These are phyloP conservation scores for Brassica incana DNA, from an alignment of 345 rosid genomes.

Conservation along the genomic window DNA sequence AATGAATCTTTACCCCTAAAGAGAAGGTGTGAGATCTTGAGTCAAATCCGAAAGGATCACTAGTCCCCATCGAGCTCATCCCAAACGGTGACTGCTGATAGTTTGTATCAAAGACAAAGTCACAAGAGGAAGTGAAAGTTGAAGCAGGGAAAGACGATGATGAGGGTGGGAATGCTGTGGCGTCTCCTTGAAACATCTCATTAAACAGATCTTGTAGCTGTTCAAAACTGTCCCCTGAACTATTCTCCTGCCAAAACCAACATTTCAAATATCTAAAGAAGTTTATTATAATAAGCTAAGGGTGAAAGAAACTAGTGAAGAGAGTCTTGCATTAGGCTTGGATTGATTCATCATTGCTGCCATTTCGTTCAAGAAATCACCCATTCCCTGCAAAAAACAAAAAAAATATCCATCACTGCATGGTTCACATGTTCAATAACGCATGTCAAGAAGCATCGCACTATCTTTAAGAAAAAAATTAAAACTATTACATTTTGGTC, in stretches of 20 bases:
- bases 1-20: slow-evolving; percentile 55
- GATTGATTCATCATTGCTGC: slow-evolving; percentile 83
- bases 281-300: not conserved
- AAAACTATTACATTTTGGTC: slow-evolving; percentile 51
- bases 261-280: not conserved
- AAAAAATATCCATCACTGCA: not conserved
- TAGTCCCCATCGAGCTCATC: slow-evolving; percentile 34
- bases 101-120: slow-evolving; percentile 43
- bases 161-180: slow-evolving; percentile 37
- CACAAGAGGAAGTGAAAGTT: slow-evolving; percentile 42
- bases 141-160: slow-evolving; percentile 37
- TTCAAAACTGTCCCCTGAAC: slow-evolving; percentile 62
- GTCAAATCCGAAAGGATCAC: slow-evolving; percentile 42
- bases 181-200: slow-evolving; percentile 76
- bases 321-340: slow-evolving; percentile 57
- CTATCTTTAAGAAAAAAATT: not conserved
- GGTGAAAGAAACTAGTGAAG: not conserved
- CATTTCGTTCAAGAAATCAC: slow-evolving; percentile 89
- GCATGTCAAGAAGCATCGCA: not conserved
- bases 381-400: slow-evolving; percentile 71
- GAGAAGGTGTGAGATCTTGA: slow-evolving; percentile 45
- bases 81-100: slow-evolving; percentile 35
- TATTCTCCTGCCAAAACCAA: slow-evolving; percentile 51
- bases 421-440: not conserved
- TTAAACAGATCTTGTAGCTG: slow-evolving; percentile 71